phyloP scores from a whole-genome alignment of 768 basidiomycete genomes.

The Clitopilus hobsonii region DNA sequence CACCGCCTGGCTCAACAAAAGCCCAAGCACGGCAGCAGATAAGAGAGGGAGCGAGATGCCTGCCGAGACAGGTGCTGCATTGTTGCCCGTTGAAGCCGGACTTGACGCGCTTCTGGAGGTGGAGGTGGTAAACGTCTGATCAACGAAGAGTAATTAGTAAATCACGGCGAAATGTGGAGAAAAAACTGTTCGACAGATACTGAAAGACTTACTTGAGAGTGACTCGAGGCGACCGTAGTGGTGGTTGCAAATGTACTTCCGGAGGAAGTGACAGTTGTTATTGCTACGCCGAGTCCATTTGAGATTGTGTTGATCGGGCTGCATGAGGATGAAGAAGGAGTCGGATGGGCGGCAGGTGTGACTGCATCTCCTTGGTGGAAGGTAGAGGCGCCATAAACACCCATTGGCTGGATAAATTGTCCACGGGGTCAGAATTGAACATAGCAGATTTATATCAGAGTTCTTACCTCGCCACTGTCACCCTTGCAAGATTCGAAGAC shows the following conservation, averaged over 20 bases:
- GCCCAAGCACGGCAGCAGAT: not conserved
- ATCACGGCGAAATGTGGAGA: not conserved
- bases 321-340: slow-evolving; percentile 60
- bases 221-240: not conserved
- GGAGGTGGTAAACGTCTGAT: not conserved
- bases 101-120: not conserved
- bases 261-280: slow-evolving; percentile 20
- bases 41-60: not conserved
- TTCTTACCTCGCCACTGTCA: slow-evolving; percentile 42
- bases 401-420: slow-evolving; percentile 44
- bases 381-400: slow-evolving; percentile 63
- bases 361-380: slow-evolving; percentile 58
- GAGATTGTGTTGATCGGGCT: slow-evolving; percentile 44
- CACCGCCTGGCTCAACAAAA: not conserved
- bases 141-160: not conserved
- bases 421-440: no score
- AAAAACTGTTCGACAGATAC: not conserved
- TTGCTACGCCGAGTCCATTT: slow-evolving; percentile 34
- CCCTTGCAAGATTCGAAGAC: slow-evolving; percentile 47
- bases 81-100: not conserved
- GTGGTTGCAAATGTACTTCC: not conserved
- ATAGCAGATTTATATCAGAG: not conserved
- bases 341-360: slow-evolving; percentile 54
- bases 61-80: slow-evolving; percentile 1
- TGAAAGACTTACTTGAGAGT: not conserved